Evolutionary conservation across 2,329 filamentous ascomycete species (phyloP).

Genomic region (Colletotrichum sp.): DNA sequence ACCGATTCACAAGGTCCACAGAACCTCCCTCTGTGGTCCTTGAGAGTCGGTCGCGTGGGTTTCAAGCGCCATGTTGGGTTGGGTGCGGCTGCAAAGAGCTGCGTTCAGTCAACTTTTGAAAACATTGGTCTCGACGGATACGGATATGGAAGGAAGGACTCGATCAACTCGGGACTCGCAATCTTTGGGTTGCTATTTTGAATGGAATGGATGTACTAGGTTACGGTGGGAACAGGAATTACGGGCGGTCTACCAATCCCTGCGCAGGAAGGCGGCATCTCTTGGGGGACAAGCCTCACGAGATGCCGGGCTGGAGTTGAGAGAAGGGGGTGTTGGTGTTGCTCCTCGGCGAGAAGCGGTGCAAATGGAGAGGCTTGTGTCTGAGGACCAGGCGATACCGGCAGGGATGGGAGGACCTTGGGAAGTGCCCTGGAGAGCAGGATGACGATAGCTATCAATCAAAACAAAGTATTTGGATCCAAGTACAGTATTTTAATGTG

Average conservation of each 20-base stretch:
- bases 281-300: neutral
- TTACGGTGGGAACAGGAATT: neutral
- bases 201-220: neutral
- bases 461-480: neutral
- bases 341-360: neutral
- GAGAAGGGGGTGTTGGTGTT: neutral
- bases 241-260: neutral
- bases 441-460: neutral
- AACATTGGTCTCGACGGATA: neutral
- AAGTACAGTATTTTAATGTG: too few species aligned
- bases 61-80: neutral
- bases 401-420: neutral
- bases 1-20: neutral
- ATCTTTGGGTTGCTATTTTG: neutral
- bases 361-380: neutral
- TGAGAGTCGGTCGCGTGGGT: neutral
- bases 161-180: neutral
- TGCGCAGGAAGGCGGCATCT: constrained; percentile 6
- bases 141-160: neutral
- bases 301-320: neutral
- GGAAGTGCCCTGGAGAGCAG: neutral
- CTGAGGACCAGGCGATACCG: neutral
- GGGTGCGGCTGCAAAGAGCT: neutral
- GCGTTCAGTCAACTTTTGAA: neutral
- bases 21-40: too few species aligned